Evolutionary conservation across 768 basidiomycete species (phyloP).

Genomic region (Boletus huronensis): DNA sequence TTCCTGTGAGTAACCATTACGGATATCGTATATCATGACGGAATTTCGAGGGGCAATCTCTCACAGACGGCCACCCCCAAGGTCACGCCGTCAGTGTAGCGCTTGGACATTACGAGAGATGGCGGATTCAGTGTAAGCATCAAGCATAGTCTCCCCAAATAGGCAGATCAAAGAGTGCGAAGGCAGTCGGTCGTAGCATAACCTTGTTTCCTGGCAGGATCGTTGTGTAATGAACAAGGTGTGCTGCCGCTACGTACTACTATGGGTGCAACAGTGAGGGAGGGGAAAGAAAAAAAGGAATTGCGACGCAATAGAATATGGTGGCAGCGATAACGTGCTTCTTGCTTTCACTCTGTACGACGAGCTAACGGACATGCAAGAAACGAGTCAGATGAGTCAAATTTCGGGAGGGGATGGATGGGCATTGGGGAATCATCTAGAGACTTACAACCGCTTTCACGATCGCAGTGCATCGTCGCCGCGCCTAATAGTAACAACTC

Average conservation of each 20-base stretch:
- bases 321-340: no score
- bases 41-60: not conserved
- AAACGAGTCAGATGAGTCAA: not conserved
- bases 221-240: no score
- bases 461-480: slow-evolving; percentile 88
- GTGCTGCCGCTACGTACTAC: no score
- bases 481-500: slow-evolving; percentile 51
- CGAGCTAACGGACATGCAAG: not conserved
- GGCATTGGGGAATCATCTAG: not conserved
- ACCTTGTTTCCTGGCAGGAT: not conserved
- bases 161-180: not conserved
- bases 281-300: no score
- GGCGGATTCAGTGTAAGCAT: not conserved
- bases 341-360: slow-evolving; percentile 72
- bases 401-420: not conserved
- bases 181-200: not conserved
- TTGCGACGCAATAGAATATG: no score
- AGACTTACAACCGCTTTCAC: slow-evolving; percentile 84
- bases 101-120: not conserved
- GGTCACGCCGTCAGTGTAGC: not conserved
- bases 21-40: not conserved
- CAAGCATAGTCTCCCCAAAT: not conserved
- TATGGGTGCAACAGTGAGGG: no score
- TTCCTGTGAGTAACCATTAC: not conserved
- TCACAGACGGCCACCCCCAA: not conserved